Conservation (phyloP, 371 early-diverging fungal genomes). For the Paraphysoderma sedebokerense region DNA sequence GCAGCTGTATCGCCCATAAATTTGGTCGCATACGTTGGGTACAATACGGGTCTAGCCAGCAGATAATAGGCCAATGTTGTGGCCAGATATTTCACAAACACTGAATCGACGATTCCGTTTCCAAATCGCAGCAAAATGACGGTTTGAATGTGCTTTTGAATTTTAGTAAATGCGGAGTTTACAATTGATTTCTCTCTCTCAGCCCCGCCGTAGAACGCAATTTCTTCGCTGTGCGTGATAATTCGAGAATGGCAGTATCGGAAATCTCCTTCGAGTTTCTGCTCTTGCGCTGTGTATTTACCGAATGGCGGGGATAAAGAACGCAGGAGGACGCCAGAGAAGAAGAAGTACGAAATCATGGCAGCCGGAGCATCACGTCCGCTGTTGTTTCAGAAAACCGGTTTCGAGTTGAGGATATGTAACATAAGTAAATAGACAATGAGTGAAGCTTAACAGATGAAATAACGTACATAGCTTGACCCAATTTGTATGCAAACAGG, state of each 20-base stretch:
- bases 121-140: conserved; percentile 1
- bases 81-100: conserved; percentile 73
- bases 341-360: conserved; percentile 63
- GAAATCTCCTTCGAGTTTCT: conserved; percentile 70
- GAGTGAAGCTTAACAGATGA: background rate
- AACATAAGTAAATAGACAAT: conserved; percentile 7
- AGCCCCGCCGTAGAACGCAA: conserved; percentile 69
- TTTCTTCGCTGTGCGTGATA: conserved; percentile 69
- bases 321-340: conserved; percentile 52
- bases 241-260: conserved; percentile 66
- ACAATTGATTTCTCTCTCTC: conserved; percentile 53
- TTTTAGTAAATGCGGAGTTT: conserved; percentile 41
- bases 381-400: too few relatives aligned
- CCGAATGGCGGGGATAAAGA: conserved; percentile 73
- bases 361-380: conserved; percentile 54
- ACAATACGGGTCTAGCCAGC: conserved; percentile 63
- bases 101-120: conserved; percentile 29
- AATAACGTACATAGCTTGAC: conserved; percentile 46
- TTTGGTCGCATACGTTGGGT: conserved; percentile 35
- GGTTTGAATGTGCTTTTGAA: background rate
- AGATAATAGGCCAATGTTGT: conserved; percentile 71
- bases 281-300: conserved; percentile 48
- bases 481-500: conserved; percentile 64
- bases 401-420: too few relatives aligned
- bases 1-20: conserved; percentile 32